phyloP scores from a whole-genome alignment of 108 stramenopile species.

The Licmophora abbreviata region DNA sequence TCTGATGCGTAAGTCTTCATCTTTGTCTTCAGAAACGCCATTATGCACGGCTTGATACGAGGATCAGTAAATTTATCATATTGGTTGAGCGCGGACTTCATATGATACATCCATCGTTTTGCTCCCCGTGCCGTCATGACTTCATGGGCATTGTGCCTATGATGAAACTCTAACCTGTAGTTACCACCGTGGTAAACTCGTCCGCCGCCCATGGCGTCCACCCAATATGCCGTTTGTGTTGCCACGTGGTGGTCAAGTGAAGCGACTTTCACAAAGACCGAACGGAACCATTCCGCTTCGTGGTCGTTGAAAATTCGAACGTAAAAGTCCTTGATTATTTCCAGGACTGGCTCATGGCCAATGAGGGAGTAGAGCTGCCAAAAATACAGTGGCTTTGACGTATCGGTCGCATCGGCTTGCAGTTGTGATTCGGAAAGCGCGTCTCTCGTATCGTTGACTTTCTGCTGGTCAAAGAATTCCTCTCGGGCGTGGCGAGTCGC shows the following conservation, averaged over 20 bases:
- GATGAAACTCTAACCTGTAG: conserved; percentile 14
- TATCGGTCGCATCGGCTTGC: neutral
- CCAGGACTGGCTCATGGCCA: conserved; percentile 15
- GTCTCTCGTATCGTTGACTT: neutral
- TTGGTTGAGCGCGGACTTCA: conserved; percentile 11
- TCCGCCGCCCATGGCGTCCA: conserved; percentile 23
- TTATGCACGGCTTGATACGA: conserved; percentile 12
- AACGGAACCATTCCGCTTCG: conserved; percentile 8
- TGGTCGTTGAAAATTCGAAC: conserved; percentile 12
- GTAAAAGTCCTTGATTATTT: conserved; percentile 15
- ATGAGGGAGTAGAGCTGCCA: conserved; percentile 20
- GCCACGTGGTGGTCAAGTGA: conserved; percentile 13
- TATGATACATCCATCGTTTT: conserved; percentile 23
- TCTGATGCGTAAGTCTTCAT: conserved; percentile 14
- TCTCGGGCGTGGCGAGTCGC: neutral
- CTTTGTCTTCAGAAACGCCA: conserved; percentile 17
- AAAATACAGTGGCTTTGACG: conserved; percentile 14
- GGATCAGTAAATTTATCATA: conserved; percentile 13
- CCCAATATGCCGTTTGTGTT: conserved; percentile 12
- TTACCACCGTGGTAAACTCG: conserved; percentile 17
- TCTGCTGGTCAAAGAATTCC: neutral
- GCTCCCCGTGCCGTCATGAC: conserved; percentile 17
- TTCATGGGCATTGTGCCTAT: conserved; percentile 5
- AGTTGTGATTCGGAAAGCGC: neutral
- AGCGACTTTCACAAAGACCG: conserved; percentile 8